Conservation (phyloP, 306 rosid species). For the Nissolia schottii region DNA sequence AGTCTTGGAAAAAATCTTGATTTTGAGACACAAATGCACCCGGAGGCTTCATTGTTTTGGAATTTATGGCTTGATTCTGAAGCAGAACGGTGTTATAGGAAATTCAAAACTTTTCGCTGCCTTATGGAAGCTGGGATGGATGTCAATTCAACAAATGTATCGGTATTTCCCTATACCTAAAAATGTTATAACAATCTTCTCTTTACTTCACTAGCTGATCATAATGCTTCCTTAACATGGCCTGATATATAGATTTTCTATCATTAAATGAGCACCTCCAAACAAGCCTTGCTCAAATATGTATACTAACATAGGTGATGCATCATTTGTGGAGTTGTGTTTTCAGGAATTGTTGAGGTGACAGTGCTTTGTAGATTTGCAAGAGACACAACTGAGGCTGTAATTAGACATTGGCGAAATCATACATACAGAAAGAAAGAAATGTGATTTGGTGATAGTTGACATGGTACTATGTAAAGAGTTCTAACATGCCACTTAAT, state of each 20-base stretch:
- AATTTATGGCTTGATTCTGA: slow-evolving; percentile 66
- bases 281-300: neutral
- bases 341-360: slow-evolving; percentile 47
- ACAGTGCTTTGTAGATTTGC: slow-evolving; percentile 1
- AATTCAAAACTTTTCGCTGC: slow-evolving; percentile 36
- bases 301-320: neutral
- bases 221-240: neutral
- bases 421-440: neutral
- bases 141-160: slow-evolving; percentile 22
- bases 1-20: slow-evolving; percentile 31
- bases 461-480: neutral
- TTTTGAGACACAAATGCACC: slow-evolving; percentile 39
- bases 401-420: slow-evolving; percentile 1
- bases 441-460: neutral
- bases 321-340: slow-evolving; percentile 9
- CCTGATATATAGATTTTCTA: neutral
- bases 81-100: slow-evolving; percentile 49
- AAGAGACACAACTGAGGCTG: slow-evolving; percentile 3
- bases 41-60: slow-evolving; percentile 39
- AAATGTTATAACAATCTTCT: neutral
- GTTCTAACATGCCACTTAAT: neutral
- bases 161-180: slow-evolving; percentile 30
- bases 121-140: slow-evolving; percentile 46
- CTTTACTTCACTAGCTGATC: neutral
- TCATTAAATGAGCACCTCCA: neutral